These are phyloP conservation scores for Sphaerosporella brunnea DNA, from an alignment of 495 filamentous ascomycete species.

Conservation along the genomic window DNA sequence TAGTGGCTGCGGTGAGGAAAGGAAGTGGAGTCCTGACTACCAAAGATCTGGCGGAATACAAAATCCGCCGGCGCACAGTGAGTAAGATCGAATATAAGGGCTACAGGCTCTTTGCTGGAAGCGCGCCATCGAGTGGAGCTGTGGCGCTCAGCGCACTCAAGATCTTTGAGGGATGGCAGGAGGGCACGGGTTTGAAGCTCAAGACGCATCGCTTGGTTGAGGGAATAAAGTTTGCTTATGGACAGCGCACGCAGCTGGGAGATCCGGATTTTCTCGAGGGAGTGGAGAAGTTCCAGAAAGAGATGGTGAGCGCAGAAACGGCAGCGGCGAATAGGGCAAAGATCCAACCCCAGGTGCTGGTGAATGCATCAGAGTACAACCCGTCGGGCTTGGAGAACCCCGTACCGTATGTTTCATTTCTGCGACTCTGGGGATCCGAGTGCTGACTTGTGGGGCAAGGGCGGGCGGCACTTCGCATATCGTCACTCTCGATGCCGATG, in stretches of 20 bases:
- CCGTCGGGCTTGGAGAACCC: not conserved
- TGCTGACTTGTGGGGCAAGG: constrained; percentile 12
- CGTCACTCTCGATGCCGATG: constrained; percentile 47
- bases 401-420: not conserved
- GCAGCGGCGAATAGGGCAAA: constrained; percentile 40
- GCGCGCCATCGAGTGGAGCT: constrained; percentile 55
- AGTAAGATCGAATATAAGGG: constrained; percentile 58
- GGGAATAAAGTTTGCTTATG: constrained; percentile 76
- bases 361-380: not conserved
- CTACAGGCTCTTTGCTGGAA: constrained; percentile 47
- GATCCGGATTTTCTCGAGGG: constrained; percentile 57
- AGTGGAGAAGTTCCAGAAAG: constrained; percentile 42
- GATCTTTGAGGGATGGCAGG: constrained; percentile 50
- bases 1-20: constrained; percentile 31
- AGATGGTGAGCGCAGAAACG: constrained; percentile 45
- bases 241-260: constrained; percentile 48
- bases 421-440: too few species aligned
- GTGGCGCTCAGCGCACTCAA: constrained; percentile 60
- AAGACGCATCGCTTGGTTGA: constrained; percentile 71
- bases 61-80: constrained; percentile 16
- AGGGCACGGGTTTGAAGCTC: constrained; percentile 29
- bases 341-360: constrained; percentile 39
- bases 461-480: constrained; percentile 65
- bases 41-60: not conserved
- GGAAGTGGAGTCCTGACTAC: not conserved